A percentile compares a stretch with the other conserved stretches of the same genome.
phyloP scores from a whole-genome alignment of 78 protist genomes.

The Emiliania huxleyi region DNA sequence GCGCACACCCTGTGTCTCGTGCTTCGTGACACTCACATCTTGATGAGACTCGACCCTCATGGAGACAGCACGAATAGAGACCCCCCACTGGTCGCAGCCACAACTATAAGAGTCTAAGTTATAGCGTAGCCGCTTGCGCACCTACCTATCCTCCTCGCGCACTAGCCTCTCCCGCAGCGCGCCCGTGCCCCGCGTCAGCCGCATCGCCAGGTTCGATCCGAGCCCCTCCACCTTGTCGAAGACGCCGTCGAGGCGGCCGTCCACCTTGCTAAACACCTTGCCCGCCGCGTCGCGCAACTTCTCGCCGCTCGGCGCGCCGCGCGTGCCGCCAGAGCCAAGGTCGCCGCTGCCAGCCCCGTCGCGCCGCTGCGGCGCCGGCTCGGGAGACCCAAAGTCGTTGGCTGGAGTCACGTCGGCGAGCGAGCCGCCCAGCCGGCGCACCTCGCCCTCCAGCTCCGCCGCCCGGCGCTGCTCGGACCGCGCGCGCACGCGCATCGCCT shows the following conservation, averaged over 20 bases:
- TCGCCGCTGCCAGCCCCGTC: background rate
- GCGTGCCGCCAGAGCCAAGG: background rate
- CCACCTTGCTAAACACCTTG: background rate
- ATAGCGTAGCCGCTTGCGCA: too few species aligned
- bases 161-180: background rate
- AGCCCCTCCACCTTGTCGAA: background rate
- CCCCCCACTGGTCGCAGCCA: too few species aligned
- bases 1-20: too few species aligned
- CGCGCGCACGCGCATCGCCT: background rate
- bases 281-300: background rate
- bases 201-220: background rate
- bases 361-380: background rate
- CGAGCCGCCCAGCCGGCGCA: background rate
- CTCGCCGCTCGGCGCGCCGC: background rate
- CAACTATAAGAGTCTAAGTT: too few species aligned
- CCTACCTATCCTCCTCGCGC: background rate
- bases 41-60: too few species aligned
- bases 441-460: background rate
- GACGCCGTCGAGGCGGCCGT: background rate
- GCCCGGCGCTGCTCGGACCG: background rate
- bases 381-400: background rate
- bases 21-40: too few species aligned
- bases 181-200: background rate
- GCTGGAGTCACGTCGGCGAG: background rate
- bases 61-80: too few species aligned